Conservation (phyloP, 2,329 filamentous ascomycete genomes). For the Neospermospora avenae region DNA sequence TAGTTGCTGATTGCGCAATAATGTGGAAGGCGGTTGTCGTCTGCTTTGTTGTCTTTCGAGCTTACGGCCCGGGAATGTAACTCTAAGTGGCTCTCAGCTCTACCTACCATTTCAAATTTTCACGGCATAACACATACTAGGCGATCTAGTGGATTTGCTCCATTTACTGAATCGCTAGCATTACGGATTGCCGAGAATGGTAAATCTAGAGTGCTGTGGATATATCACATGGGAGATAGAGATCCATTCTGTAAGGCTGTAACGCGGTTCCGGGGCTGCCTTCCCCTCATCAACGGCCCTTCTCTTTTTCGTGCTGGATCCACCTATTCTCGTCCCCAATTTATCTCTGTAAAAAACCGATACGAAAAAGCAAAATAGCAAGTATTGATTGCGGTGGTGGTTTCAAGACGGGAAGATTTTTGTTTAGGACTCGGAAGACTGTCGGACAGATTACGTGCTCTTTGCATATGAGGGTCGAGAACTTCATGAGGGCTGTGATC, state of each 20-base stretch:
- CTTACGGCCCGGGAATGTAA: too few species aligned
- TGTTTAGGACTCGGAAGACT: background rate
- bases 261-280: background rate
- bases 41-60: background rate
- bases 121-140: too few species aligned
- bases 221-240: background rate
- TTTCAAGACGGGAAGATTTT: background rate
- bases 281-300: background rate
- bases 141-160: background rate
- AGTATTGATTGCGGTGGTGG: background rate
- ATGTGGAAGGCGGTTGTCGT: background rate
- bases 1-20: background rate
- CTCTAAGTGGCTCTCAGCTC: too few species aligned
- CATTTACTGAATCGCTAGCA: too few species aligned
- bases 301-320: conserved; percentile 8
- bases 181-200: too few species aligned
- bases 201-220: conserved; percentile 3
- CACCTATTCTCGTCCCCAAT: conserved; percentile 3
- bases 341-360: background rate
- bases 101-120: background rate
- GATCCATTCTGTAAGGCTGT: background rate
- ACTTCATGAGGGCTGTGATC: background rate
- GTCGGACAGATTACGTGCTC: background rate
- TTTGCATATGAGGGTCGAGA: background rate
- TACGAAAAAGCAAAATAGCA: too few species aligned